A percentile compares a stretch with the other conserved stretches of the same genome.
These are phyloP conservation scores for Yarrowia keelungensis DNA, from an alignment of 805 yeast genomes.

Conservation along the genomic window DNA sequence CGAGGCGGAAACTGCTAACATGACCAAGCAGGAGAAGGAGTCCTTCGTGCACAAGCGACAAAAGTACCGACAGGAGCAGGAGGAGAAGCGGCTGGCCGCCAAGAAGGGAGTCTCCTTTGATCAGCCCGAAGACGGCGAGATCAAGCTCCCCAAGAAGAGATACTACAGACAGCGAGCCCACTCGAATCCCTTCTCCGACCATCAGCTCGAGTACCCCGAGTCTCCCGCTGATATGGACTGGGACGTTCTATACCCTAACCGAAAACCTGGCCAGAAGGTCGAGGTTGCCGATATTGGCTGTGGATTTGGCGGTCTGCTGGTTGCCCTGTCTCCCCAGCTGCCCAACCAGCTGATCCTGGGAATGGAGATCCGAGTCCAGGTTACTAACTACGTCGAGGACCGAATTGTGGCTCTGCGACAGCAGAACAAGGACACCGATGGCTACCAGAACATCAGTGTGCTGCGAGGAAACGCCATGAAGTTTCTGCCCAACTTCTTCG, in stretches of 20 bases:
- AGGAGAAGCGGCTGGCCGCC: slow-evolving; percentile 56
- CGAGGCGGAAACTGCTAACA: slow-evolving; percentile 29
- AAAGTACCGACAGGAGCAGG: slow-evolving; percentile 55
- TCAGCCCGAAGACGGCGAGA: slow-evolving; percentile 44
- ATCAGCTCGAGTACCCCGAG: slow-evolving; percentile 83
- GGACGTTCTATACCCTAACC: slow-evolving; percentile 71
- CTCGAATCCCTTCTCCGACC: slow-evolving; percentile 97
- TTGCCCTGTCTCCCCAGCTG: slow-evolving; percentile 77
- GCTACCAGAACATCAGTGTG: slow-evolving; percentile 85
- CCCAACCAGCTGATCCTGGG: slow-evolving; percentile 82
- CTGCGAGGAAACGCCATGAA: slow-evolving; percentile 97
- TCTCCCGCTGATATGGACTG: slow-evolving; percentile 89
- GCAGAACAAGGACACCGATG: slow-evolving; percentile 53
- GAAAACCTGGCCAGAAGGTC: slow-evolving; percentile 53
- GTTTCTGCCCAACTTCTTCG: slow-evolving; percentile 91
- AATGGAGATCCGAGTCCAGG: slow-evolving; percentile 98
- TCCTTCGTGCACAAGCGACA: slow-evolving; percentile 47
- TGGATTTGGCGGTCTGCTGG: slow-evolving; percentile 92
- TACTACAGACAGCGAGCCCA: slow-evolving; percentile 97
- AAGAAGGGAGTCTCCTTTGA: slow-evolving; percentile 57
- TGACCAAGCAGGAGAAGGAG: slow-evolving; percentile 34
- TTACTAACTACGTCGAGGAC: slow-evolving; percentile 95
- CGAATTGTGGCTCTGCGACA: slow-evolving; percentile 87
- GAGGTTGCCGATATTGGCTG: slow-evolving; percentile 97
- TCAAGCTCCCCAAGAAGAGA: slow-evolving; percentile 76